A percentile compares a stretch with the other conserved stretches of the same genome.
phyloP scores from a whole-genome alignment of 805 yeast genomes.

The Cyberlindnera euphorbiiphila region DNA sequence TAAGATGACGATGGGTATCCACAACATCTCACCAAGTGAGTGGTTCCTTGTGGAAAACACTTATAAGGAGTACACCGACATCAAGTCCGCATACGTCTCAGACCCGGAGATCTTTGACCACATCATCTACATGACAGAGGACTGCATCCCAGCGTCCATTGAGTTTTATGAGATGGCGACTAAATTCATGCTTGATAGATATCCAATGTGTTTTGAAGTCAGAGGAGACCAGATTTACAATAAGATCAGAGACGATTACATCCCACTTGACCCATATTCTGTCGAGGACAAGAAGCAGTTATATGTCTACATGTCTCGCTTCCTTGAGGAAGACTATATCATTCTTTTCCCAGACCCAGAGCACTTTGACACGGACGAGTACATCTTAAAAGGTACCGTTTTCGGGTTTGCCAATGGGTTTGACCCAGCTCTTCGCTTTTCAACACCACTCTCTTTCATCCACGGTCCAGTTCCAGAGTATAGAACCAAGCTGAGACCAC shows the following conservation, averaged over 20 bases:
- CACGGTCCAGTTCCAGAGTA: constrained; percentile 77
- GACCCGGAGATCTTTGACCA: constrained; percentile 32
- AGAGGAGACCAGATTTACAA: constrained; percentile 23
- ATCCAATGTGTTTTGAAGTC: constrained; percentile 26
- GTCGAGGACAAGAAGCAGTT: constrained; percentile 21
- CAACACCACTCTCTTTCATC: constrained; percentile 52
- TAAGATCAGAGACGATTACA: constrained; percentile 24
- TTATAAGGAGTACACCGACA: constrained; percentile 42
- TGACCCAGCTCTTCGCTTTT: constrained; percentile 51
- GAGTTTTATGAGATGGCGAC: constrained; percentile 26
- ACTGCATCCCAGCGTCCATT: constrained; percentile 21
- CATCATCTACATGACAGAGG: constrained; percentile 33
- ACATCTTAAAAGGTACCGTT: constrained; percentile 50
- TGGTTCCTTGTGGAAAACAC: constrained; percentile 62
- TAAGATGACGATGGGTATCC: constrained; percentile 60
- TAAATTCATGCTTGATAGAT: constrained; percentile 23
- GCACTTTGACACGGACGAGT: constrained; percentile 46
- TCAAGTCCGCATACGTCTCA: constrained; percentile 35
- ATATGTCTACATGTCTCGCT: constrained; percentile 18
- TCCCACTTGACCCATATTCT: constrained; percentile 25
- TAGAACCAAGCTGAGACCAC: constrained; percentile 45
- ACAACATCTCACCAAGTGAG: constrained; percentile 44
- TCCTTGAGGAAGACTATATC: constrained; percentile 39
- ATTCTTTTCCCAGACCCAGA: constrained; percentile 42
- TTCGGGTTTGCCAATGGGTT: constrained; percentile 73